Evolutionary conservation across 345 rosid genomes (phyloP), one percentile per base, ranked within the genome.

Genomic region (Citrus cavaleriei): DNA sequence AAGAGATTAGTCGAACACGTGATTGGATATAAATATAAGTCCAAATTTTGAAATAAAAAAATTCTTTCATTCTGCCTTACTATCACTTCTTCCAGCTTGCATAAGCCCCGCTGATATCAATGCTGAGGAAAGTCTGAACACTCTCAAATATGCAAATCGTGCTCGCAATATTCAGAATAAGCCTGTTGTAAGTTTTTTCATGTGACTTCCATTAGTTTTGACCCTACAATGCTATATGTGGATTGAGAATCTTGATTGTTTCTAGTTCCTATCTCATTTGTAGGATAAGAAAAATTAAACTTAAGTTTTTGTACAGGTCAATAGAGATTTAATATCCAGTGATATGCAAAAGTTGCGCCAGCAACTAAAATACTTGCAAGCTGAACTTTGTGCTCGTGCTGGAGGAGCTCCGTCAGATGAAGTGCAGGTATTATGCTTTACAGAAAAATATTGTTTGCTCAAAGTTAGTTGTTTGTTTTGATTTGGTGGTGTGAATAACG

Each of bases 141-240:
- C 97, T 21, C 87, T 92, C 61, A 92, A 90, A 76, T 92, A 92
- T 81, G 97, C 97, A 73, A 92, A 92, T 79, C 97, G 97, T 74
- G 97, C 97, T 84, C 91, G 97, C 77, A 91, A 91, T 84, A 93
- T 93, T 72, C 93, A 90, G 84, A 93, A 93, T 68, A 93, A 91
- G 80, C 97, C 89, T 79, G 91, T 93, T 83, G 97, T 93, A 87
- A 91, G 95, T 81, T 70, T 68, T 22, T 80, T 38, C 59, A 10
- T 0, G 73, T 37, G 35, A 75, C 34, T 28, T 63, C 21, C 35
- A 62, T 46, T 22, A n/a, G 42, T 64, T 30, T 18, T 13, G 42
- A 19, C 25, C 40, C 30, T 75, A 58, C 40, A 61, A 37, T 59
- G 55, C 30, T 13, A 51, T n/a, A 10, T 64, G 27, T 21, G 28